These are phyloP conservation scores for Diaporthe sp. DNA, from an alignment of 2,329 filamentous ascomycete species.

Conservation along the genomic window DNA sequence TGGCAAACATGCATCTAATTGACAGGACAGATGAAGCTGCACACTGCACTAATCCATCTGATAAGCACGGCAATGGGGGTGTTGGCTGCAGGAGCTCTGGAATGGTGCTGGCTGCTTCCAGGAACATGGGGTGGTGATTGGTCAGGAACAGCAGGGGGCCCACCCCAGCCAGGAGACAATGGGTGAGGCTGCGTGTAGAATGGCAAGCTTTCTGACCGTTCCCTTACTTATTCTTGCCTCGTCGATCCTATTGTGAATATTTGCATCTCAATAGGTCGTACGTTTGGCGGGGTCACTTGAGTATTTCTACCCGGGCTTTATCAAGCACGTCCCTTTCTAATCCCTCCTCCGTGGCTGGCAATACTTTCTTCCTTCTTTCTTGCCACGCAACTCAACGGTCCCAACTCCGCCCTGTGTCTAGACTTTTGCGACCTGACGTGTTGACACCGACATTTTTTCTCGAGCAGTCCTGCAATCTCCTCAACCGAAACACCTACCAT, in stretches of 20 bases:
- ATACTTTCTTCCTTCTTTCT: slow-evolving; percentile 22
- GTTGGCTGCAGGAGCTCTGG: not conserved
- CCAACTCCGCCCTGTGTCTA: not conserved
- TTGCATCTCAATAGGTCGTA: slow-evolving; percentile 29
- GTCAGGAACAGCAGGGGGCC: not conserved
- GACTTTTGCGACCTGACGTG: not conserved
- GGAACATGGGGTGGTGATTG: slow-evolving; percentile 18
- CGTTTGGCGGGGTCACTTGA: slow-evolving; percentile 4
- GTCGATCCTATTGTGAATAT: slow-evolving; percentile 32
- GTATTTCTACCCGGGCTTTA: not conserved
- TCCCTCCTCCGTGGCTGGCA: not conserved
- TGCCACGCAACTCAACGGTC: slow-evolving; percentile 15
- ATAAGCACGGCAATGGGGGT: too few species aligned
- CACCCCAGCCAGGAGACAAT: slow-evolving; percentile 36
- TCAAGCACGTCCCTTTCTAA: not conserved
- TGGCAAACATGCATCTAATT: not conserved
- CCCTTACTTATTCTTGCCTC: slow-evolving; percentile 12
- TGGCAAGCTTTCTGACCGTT: slow-evolving; percentile 5
- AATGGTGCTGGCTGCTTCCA: slow-evolving; percentile 1
- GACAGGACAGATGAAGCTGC: not conserved
- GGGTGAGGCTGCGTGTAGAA: slow-evolving; percentile 31
- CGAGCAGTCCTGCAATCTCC: not conserved
- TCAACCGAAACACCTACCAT: not conserved
- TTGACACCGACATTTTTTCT: not conserved
- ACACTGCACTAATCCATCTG: not conserved